Conservation (phyloP, 1,284 basidiomycete genomes). For the Moesziomyces globuligerus region DNA sequence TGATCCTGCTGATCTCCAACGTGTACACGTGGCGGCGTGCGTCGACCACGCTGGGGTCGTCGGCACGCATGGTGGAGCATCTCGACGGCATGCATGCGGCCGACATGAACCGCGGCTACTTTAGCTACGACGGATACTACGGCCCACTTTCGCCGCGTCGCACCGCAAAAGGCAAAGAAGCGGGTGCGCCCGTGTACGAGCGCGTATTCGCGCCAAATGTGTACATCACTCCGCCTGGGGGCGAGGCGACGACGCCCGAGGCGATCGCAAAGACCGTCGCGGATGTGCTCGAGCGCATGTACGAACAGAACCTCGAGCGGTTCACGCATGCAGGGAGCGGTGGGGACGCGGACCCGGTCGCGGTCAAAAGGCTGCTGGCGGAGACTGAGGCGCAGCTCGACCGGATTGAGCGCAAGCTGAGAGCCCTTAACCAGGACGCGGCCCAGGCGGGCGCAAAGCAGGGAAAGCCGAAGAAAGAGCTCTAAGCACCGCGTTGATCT, state of each 20-base stretch:
- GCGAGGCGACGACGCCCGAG: constrained; percentile 44
- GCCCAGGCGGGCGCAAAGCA: constrained; percentile 2
- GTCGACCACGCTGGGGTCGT: constrained; percentile 5
- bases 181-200: constrained; percentile 10
- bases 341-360: constrained; percentile 70
- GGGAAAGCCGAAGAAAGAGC: constrained; percentile 18
- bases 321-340: constrained; percentile 1
- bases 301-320: constrained; percentile 25
- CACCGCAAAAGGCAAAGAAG: neutral
- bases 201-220: constrained; percentile 40
- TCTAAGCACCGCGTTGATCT: no score
- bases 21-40: constrained; percentile 47
- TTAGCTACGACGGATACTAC: constrained; percentile 32
- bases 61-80: constrained; percentile 8
- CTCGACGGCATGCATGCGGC: constrained; percentile 26
- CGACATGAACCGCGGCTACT: constrained; percentile 36
- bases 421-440: constrained; percentile 10
- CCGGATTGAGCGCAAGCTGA: constrained; percentile 68
- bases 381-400: constrained; percentile 71
- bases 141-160: constrained; percentile 21
- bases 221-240: constrained; percentile 42
- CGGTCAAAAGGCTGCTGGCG: constrained; percentile 62
- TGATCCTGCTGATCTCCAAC: constrained; percentile 67
- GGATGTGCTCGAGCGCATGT: constrained; percentile 64
- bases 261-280: constrained; percentile 64